Evolutionary conservation across 2,329 filamentous ascomycete species (phyloP), one percentile per base, ranked within the genome.

Genomic region (Microcera coccophila): DNA sequence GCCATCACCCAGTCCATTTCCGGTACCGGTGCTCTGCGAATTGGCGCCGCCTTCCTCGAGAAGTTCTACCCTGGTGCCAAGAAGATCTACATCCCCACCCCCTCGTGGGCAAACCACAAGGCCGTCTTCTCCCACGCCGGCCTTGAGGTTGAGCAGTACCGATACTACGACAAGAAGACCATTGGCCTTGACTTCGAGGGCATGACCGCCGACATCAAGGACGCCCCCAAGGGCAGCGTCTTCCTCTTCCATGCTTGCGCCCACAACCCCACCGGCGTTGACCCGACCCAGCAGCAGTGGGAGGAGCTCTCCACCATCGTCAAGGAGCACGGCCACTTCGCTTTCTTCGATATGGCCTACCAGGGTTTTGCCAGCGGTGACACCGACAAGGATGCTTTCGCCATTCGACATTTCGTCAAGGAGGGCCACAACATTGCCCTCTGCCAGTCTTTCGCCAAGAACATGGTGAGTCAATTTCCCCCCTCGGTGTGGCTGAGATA

Each of bases 311-410:
- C 87, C 69, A 73, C 85, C 48, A 86, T 85, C 49, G 82, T 95
- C 69, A 94, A 94, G 80, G 79, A 82, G 65, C 82, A 86, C 67
- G 83, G 78, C 38, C 91, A 97, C 79, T 95, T 85, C 68, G 84
- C 89, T 60, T 96, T 98, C 81, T 98, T 97, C 74, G 91, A 97
- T 71, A 96, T 96, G 90, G 91, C 91, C 53, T 98, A 98, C 79
- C 91, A 98, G 74, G 91, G 91, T 60, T 97, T 98, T 64, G 91
- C 91, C 59, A 93, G 85, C 53, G 91, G 91, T 57, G 81, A 95
- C 72, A 93, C 87, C 53, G 81, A 94, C 76, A 84, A 84, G 70
- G 91, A 98, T 66, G 93, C 93, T 52, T 97, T 91, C 66, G 88
- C 93, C 48, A 79, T 97, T 55, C 84, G 93, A 57, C 78, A 96